Evolutionary conservation across 176 grass and related monocot species (phyloP).

Genomic region (Melocanna baccifera): DNA sequence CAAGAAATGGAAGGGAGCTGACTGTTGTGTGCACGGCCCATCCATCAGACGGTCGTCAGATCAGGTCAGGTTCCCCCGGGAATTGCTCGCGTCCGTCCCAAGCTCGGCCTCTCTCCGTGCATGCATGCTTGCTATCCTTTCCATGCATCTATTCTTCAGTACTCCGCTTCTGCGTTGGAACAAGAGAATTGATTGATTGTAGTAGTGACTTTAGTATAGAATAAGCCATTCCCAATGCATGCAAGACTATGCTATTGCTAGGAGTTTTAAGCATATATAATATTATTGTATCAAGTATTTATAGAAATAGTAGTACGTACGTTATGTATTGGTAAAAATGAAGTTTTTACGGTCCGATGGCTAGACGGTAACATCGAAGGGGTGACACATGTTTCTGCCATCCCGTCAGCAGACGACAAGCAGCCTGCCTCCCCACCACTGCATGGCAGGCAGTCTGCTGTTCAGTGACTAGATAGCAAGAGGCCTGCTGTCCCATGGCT

Average conservation of each 20-base stretch:
- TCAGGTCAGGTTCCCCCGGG: not conserved
- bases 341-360: too few relatives aligned
- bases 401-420: too few relatives aligned
- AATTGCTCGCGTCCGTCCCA: conserved; percentile 23
- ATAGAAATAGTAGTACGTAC: too few relatives aligned
- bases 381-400: too few relatives aligned
- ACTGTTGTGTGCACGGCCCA: not conserved
- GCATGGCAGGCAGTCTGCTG: too few relatives aligned
- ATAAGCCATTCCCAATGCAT: conserved; percentile 18
- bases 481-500: too few relatives aligned
- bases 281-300: too few relatives aligned
- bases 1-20: not conserved
- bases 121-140: not conserved
- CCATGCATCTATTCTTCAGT: not conserved
- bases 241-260: not conserved
- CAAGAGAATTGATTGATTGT: not conserved
- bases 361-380: too few relatives aligned
- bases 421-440: too few relatives aligned
- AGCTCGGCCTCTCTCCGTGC: not conserved
- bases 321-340: too few relatives aligned
- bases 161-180: not conserved
- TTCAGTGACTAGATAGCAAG: too few relatives aligned
- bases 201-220: not conserved
- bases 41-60: not conserved
- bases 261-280: too few relatives aligned